Conservation (phyloP, 2,329 filamentous ascomycete genomes). For the Tolypocladium inflatum region DNA sequence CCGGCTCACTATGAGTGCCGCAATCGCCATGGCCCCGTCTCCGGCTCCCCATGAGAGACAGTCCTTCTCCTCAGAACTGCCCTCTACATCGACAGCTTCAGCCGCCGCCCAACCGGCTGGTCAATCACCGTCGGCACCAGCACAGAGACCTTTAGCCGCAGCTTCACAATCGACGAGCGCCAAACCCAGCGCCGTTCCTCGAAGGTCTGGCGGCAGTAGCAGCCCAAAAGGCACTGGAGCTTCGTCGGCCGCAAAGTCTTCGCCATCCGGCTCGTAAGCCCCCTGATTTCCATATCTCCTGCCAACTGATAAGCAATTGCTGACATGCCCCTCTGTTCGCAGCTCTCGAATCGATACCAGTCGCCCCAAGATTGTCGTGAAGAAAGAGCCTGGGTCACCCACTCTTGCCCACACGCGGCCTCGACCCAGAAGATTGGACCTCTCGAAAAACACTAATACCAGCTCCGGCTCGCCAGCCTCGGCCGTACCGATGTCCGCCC, state of each 20-base stretch:
- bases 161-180: constrained; percentile 13
- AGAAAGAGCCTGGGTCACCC: constrained; percentile 90
- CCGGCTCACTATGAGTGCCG: constrained; percentile 53
- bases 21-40: constrained; percentile 59
- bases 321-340: constrained; percentile 6
- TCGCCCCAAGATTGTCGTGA: constrained; percentile 77
- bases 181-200: constrained; percentile 31
- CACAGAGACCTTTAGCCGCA: constrained; percentile 30
- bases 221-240: constrained; percentile 37
- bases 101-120: constrained; percentile 9
- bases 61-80: constrained; percentile 43
- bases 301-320: not conserved
- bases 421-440: constrained; percentile 56
- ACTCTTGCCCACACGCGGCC: constrained; percentile 65
- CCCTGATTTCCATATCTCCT: not conserved
- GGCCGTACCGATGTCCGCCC: constrained; percentile 67
- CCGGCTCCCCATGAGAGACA: constrained; percentile 57
- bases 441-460: constrained; percentile 53
- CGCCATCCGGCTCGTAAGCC: constrained; percentile 51
- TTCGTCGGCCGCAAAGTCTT: constrained; percentile 38
- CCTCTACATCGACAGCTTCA: constrained; percentile 24
- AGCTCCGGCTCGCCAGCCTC: constrained; percentile 46
- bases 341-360: constrained; percentile 17
- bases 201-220: constrained; percentile 41
- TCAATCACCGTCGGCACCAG: constrained; percentile 31